Base-by-base conservation (phyloP, 352 stramenopile species). In the Pythium guiyangense region DNA sequence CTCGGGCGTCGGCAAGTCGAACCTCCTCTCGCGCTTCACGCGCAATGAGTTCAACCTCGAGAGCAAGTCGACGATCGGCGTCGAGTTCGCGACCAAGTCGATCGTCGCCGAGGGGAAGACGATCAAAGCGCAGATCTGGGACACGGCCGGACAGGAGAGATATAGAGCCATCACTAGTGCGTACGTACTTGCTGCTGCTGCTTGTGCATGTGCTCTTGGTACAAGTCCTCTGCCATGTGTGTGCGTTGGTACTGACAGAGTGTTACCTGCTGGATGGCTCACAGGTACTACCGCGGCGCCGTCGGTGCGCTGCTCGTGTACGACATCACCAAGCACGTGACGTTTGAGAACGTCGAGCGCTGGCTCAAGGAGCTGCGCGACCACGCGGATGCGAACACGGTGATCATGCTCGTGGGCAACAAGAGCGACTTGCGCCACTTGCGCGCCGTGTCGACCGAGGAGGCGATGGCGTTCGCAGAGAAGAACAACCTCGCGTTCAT, bases 401-500 rank as follows among this genome's bases (percentile, higher is more conserved):
- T 96, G 54, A 90, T 92, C 62, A 93, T 94, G 81, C 63, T 95
- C 25, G 88, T 97, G 42, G 97, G 97, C 50, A 99, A 99, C 78
- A 99, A 99, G 90, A 98, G 91, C 61, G 97, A 99, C 89, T 78
- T 99, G 64, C 82, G 91, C 55, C 94, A 99, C 76, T 74, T 98
- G 59, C 92, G 97, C 49, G 92, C 90, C 2, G 96, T 99, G 1
- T 96, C 96, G 18, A 99, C 96, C 1, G 96, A 99, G 62, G 97
- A 99, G 60, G 97, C 96, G 22, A 98, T 98, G 96, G 92, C 92
- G 29, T 99, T 99, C 76, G 96, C 96, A n/a, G 96, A 99, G 84
- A 97, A 99, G 76, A 94, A 99, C 74, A 98, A 98, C 59, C 81
- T 99, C 57, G 96, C 95, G 46, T 99, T 99, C 76, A 99, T 99